Percentiles rank a stretch among this genome's conserved stretches.
phyloP scores from a whole-genome alignment of 129 eudicot genomes.

The Artemisia annua region DNA sequence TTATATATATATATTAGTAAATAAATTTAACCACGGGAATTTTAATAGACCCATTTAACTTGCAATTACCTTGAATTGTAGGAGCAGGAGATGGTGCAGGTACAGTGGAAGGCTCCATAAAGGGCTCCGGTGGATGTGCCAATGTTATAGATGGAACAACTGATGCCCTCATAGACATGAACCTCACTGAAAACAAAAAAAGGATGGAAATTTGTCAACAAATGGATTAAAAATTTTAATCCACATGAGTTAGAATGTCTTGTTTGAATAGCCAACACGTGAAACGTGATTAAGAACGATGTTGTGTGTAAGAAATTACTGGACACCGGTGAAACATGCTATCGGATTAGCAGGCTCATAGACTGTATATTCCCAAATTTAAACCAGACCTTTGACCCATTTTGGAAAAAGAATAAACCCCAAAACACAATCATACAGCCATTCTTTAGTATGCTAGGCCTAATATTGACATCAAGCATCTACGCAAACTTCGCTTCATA shows the following conservation, averaged over 20 bases:
- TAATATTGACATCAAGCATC: slow-evolving; percentile 9
- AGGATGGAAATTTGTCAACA: neutral
- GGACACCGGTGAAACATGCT: neutral
- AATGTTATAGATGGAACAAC: slow-evolving; percentile 43
- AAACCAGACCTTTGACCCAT: slow-evolving; percentile 15
- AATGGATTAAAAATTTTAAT: neutral
- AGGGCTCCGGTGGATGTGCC: slow-evolving; percentile 39
- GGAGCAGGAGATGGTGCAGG: slow-evolving; percentile 78
- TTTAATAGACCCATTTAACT: slow-evolving; percentile 8
- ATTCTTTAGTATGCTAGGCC: neutral
- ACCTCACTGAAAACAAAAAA: slow-evolving; percentile 43
- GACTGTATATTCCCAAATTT: neutral
- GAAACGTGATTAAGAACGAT: neutral
- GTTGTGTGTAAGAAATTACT: neutral
- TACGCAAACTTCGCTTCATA: slow-evolving; percentile 8
- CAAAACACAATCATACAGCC: neutral
- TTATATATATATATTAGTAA: slow-evolving; percentile 4
- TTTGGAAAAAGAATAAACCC: slow-evolving; percentile 7
- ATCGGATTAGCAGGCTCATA: slow-evolving; percentile 4
- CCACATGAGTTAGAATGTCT: slow-evolving; percentile 5
- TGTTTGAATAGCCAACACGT: slow-evolving; percentile 6
- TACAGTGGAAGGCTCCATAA: slow-evolving; percentile 28
- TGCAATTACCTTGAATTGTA: slow-evolving; percentile 56
- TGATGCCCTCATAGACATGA: slow-evolving; percentile 40
- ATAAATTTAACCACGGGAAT: slow-evolving; percentile 12